phyloP scores from a whole-genome alignment of 1,139 yeast genomes.

The Chernovozyma aurita region DNA sequence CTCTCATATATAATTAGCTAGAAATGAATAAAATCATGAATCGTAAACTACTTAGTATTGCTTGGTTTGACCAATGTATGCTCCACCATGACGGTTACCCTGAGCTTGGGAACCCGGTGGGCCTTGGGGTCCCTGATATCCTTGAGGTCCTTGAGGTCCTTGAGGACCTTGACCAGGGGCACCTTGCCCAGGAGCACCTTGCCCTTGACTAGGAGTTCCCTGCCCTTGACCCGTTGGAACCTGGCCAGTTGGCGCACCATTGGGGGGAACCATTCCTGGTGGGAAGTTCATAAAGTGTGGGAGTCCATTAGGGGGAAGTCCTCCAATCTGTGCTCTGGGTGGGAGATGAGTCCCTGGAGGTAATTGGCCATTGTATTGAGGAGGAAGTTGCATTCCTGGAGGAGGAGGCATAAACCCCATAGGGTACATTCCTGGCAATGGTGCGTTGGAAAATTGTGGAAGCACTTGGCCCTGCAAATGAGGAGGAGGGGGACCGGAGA shows the following conservation, averaged over 20 bases:
- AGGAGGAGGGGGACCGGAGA: conserved; percentile 10
- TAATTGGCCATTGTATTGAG: conserved; percentile 15
- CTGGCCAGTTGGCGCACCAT: background rate
- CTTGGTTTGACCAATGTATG: no score
- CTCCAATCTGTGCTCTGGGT: background rate
- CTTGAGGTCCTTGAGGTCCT: no score
- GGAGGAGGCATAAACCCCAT: conserved; percentile 24
- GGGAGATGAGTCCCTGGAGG: conserved; percentile 5
- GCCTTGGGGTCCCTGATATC: no score
- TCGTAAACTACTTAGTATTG: no score
- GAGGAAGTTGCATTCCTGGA: conserved; percentile 24
- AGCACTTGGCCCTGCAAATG: conserved; percentile 10
- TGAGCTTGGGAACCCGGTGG: no score
- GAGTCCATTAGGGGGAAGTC: conserved; percentile 7
- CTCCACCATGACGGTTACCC: no score
- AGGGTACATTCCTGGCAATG: conserved; percentile 30
- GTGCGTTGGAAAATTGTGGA: conserved; percentile 13
- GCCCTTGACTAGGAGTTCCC: no score
- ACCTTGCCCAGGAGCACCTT: no score
- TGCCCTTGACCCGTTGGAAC: no score
- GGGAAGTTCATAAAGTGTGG: conserved; percentile 23
- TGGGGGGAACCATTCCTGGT: conserved; percentile 19
- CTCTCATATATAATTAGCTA: no score
- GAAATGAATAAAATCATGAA: no score
- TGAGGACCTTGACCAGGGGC: no score